Evolutionary conservation across 139 green algal genomes (phyloP).

Genomic region (Chlamydomonas asymmetrica): DNA sequence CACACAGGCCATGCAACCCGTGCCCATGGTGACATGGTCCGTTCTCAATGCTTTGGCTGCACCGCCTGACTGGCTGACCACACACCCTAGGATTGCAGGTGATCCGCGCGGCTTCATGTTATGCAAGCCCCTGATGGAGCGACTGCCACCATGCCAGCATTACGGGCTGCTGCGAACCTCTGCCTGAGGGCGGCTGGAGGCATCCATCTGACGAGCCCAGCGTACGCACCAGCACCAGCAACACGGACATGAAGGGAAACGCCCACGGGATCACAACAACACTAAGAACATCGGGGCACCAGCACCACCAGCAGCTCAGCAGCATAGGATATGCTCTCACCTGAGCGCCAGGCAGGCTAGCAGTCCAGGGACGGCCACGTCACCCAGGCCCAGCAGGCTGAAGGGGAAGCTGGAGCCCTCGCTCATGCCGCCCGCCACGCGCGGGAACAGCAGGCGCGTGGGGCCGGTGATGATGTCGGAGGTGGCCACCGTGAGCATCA

Average conservation of each 20-base stretch:
- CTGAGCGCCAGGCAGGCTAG: conserved; percentile 55
- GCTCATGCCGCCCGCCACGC: conserved; percentile 35
- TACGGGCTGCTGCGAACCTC: not conserved
- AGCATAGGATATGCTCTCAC: not conserved
- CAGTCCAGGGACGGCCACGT: conserved; percentile 88
- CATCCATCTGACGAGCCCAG: too few relatives aligned
- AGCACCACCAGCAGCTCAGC: conserved; percentile 73
- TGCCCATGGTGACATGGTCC: not conserved
- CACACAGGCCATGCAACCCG: not conserved
- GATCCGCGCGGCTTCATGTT: too few relatives aligned
- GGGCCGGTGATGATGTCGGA: conserved; percentile 70
- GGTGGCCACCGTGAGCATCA: conserved; percentile 84
- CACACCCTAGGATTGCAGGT: not conserved
- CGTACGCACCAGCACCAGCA: too few relatives aligned
- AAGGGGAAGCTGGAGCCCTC: conserved; percentile 79
- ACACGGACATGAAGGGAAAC: too few relatives aligned
- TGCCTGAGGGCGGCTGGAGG: too few relatives aligned
- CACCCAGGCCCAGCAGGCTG: conserved; percentile 84
- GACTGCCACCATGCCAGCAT: not conserved
- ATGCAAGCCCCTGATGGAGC: too few relatives aligned
- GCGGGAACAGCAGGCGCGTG: conserved; percentile 84
- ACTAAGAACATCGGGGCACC: conserved; percentile 54
- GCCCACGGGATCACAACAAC: too few relatives aligned
- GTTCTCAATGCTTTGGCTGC: not conserved
- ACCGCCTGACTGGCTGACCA: not conserved